Evolutionary conservation across 805 yeast genomes (phyloP).

Genomic region (Isabelozyma heimii): DNA sequence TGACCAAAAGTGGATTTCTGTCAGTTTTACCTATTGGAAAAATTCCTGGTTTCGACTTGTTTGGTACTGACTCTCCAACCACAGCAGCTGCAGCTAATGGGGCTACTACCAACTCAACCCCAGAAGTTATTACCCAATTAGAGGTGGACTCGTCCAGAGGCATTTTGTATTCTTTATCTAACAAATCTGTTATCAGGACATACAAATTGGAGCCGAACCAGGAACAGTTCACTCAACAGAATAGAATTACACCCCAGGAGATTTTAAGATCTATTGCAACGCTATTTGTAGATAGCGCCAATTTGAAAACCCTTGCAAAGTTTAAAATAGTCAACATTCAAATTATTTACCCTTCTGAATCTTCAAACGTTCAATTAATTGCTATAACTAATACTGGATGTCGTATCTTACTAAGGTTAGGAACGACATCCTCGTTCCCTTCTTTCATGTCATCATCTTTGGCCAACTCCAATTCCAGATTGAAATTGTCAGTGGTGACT

Average conservation of each 20-base stretch:
- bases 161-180: constrained; percentile 76
- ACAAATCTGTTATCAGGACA: constrained; percentile 76
- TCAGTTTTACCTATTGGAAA: constrained; percentile 35
- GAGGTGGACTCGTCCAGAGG: constrained; percentile 76
- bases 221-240: constrained; percentile 35
- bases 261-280: constrained; percentile 48
- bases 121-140: constrained; percentile 63
- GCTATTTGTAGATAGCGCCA: constrained; percentile 55
- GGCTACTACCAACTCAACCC: constrained; percentile 15
- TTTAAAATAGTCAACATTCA: constrained; percentile 63
- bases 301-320: constrained; percentile 45
- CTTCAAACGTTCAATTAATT: constrained; percentile 65
- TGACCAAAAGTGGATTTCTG: constrained; percentile 60
- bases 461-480: constrained; percentile 21
- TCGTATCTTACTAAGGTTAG: constrained; percentile 60
- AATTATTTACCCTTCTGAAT: constrained; percentile 61
- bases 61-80: constrained; percentile 14
- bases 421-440: constrained; percentile 29
- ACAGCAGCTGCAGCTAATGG: constrained; percentile 8
- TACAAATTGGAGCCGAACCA: constrained; percentile 55
- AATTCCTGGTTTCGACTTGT: constrained; percentile 31
- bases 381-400: constrained; percentile 85
- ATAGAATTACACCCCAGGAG: constrained; percentile 42
- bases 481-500: constrained; percentile 38
- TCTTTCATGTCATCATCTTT: constrained; percentile 19